Conservation (phyloP, 495 filamentous ascomycete genomes). For the Aspergillus avenaceus region DNA sequence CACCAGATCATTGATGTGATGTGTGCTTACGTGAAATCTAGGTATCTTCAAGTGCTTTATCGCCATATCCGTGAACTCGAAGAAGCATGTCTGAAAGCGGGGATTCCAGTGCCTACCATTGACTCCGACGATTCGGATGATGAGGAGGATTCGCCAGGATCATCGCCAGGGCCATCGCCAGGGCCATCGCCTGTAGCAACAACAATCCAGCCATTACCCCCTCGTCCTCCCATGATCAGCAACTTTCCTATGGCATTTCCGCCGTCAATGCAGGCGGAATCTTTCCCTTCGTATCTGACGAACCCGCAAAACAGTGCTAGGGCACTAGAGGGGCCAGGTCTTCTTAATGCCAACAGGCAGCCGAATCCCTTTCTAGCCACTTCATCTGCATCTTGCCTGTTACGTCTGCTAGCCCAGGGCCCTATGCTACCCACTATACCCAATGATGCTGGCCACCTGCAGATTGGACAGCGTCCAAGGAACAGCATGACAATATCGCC, state of each 20-base stretch:
- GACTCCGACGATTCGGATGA: neutral
- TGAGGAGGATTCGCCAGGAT: too few relatives aligned
- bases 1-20: neutral
- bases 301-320: neutral
- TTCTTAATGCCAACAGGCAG: slow-evolving; percentile 20
- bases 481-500: neutral
- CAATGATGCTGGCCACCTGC: neutral
- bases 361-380: slow-evolving; percentile 37
- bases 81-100: slow-evolving; percentile 25
- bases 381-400: slow-evolving; percentile 40
- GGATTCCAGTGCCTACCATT: slow-evolving; percentile 19
- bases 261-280: neutral
- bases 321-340: slow-evolving; percentile 1
- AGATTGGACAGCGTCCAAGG: too few relatives aligned
- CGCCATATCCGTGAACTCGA: slow-evolving; percentile 36
- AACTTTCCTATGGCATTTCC: neutral
- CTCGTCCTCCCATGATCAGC: too few relatives aligned
- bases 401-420: slow-evolving; percentile 30
- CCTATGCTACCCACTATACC: slow-evolving; percentile 18
- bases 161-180: too few relatives aligned
- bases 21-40: slow-evolving; percentile 1
- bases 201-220: too few relatives aligned
- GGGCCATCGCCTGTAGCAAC: too few relatives aligned
- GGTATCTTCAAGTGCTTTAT: slow-evolving; percentile 33
- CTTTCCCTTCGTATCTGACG: neutral